phyloP scores from a whole-genome alignment of 176 grass and related monocot genomes.

The Echinochloa phyllopogon region DNA sequence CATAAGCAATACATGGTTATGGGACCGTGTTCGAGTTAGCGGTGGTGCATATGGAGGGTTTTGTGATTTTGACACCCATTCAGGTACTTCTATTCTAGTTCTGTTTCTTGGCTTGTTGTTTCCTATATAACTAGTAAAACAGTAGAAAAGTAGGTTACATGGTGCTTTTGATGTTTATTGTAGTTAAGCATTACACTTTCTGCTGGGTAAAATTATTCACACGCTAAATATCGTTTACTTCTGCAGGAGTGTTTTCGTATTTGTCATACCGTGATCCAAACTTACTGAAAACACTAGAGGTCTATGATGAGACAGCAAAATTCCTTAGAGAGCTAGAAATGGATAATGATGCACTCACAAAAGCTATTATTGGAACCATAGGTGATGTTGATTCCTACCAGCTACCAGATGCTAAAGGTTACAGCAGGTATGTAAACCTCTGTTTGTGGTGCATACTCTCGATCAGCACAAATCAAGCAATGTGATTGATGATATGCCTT shows the following conservation, averaged over 20 bases:
- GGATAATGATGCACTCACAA: constrained; percentile 80
- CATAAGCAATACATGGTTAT: constrained; percentile 95
- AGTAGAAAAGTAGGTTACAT: background rate
- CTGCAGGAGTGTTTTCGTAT: constrained; percentile 94
- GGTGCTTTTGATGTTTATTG: background rate
- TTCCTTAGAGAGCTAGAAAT: constrained; percentile 92
- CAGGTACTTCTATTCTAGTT: constrained; percentile 53
- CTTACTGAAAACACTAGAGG: constrained; percentile 90
- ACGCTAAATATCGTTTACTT: constrained; percentile 36
- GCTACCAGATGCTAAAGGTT: constrained; percentile 99
- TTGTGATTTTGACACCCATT: constrained; percentile 99
- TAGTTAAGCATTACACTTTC: background rate
- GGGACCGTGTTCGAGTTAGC: constrained; percentile 95
- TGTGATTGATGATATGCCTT: constrained; percentile 10
- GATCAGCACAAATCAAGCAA: background rate
- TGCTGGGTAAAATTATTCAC: constrained; percentile 40
- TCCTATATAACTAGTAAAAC: constrained; percentile 1
- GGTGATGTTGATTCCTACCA: constrained; percentile 93
- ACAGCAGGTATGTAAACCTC: constrained; percentile 77
- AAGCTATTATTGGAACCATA: constrained; percentile 99
- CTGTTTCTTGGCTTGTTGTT: background rate
- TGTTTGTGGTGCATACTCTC: constrained; percentile 3
- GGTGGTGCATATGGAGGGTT: constrained; percentile 99
- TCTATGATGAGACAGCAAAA: constrained; percentile 91
- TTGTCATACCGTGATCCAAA: constrained; percentile 99